Conservation (phyloP, 495 filamentous ascomycete species). For the Geoglossum glabrum region DNA sequence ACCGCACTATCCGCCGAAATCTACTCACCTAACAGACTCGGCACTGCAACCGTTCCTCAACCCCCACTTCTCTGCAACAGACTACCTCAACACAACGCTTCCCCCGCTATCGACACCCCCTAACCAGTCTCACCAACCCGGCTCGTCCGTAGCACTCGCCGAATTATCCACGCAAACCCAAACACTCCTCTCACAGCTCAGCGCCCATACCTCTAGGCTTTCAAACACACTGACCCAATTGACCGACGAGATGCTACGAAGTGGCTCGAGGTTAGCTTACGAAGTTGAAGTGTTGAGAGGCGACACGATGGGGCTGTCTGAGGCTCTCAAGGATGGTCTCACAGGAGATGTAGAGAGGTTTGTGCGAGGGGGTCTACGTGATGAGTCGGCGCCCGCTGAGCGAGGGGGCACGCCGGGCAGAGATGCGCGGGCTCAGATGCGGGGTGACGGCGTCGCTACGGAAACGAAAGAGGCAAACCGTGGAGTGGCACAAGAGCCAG, state of each 20-base stretch:
- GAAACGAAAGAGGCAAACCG: background rate
- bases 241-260: slow-evolving; percentile 84
- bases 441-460: background rate
- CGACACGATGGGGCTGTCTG: slow-evolving; percentile 57
- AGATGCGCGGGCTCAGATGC: background rate
- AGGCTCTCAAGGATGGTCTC: slow-evolving; percentile 51
- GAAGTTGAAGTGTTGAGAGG: slow-evolving; percentile 85
- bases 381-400: background rate
- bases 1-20: background rate
- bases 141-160: slow-evolving; percentile 40
- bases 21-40: slow-evolving; percentile 1
- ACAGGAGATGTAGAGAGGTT: slow-evolving; percentile 50
- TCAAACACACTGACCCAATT: slow-evolving; percentile 69
- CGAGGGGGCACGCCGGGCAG: background rate
- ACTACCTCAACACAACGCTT: slow-evolving; percentile 56
- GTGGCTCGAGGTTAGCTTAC: slow-evolving; percentile 71
- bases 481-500: slow-evolving; percentile 4
- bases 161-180: slow-evolving; percentile 69
- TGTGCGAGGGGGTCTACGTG: slow-evolving; percentile 21
- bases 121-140: slow-evolving; percentile 19
- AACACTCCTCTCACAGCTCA: slow-evolving; percentile 64
- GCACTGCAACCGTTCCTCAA: slow-evolving; percentile 4
- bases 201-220: slow-evolving; percentile 65
- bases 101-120: slow-evolving; percentile 57
- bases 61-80: slow-evolving; percentile 26